Conservation (phyloP, 2,329 filamentous ascomycete species). For the Pseudonectria foliicola region DNA sequence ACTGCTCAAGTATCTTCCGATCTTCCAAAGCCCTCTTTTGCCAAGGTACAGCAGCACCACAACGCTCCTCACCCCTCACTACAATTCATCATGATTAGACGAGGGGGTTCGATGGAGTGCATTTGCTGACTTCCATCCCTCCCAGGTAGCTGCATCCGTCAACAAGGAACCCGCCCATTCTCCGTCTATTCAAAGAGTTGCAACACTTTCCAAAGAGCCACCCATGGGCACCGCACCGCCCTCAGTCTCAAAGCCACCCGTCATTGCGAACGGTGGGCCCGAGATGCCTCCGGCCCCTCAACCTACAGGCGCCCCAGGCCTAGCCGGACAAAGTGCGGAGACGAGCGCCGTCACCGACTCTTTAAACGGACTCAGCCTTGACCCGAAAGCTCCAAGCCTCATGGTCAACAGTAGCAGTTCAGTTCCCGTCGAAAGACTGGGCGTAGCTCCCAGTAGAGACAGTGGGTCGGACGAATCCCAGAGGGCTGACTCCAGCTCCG, state of each 20-base stretch:
- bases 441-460: conserved; percentile 30
- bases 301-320: conserved; percentile 6
- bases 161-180: conserved; percentile 22
- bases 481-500: conserved; percentile 55
- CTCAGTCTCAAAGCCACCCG: conserved; percentile 11
- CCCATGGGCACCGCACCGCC: conserved; percentile 13
- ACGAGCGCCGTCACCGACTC: conserved; percentile 23
- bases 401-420: conserved; percentile 45
- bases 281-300: conserved; percentile 12
- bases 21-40: conserved; percentile 60
- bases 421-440: conserved; percentile 29
- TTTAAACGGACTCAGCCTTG: conserved; percentile 24
- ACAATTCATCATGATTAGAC: background rate
- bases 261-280: conserved; percentile 23
- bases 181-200: conserved; percentile 22
- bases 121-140: conserved; percentile 13
- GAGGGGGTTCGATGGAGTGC: background rate
- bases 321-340: conserved; percentile 11
- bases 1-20: conserved; percentile 40
- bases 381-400: conserved; percentile 30
- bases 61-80: background rate
- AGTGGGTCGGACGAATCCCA: conserved; percentile 50
- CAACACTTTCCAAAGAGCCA: conserved; percentile 19
- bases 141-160: conserved; percentile 43
- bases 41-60: conserved; percentile 51